phyloP scores from a whole-genome alignment of 352 stramenopile genomes.

The Phytophthora melonis region DNA sequence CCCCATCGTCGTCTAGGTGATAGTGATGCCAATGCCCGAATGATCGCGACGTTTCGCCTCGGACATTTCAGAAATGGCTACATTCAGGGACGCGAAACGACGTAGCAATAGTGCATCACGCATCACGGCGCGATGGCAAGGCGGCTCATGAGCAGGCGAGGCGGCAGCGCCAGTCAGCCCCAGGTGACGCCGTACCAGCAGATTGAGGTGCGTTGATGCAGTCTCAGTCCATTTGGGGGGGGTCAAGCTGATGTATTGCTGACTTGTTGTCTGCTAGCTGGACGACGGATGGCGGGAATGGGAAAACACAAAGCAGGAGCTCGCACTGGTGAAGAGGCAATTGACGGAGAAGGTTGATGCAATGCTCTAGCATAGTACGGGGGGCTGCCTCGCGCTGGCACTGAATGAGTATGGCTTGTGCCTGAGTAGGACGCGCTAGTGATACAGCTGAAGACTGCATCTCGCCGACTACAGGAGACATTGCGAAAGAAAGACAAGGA shows the following conservation, averaged over 20 bases:
- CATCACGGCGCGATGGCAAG: constrained; percentile 18
- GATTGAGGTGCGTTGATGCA: constrained; percentile 28
- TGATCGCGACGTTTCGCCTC: constrained; percentile 38
- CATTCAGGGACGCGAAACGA: constrained; percentile 31
- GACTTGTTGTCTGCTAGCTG: constrained; percentile 32
- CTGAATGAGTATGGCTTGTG: not conserved
- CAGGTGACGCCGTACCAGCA: constrained; percentile 40
- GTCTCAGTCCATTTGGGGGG: not conserved
- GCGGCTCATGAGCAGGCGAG: constrained; percentile 29
- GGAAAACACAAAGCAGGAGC: constrained; percentile 66
- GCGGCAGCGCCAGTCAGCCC: constrained; percentile 23
- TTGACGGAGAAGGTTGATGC: constrained; percentile 51
- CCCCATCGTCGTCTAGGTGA: constrained; percentile 46
- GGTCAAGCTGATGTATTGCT: not conserved
- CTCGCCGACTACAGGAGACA: constrained; percentile 63
- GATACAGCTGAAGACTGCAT: constrained; percentile 65
- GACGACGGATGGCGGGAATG: constrained; percentile 65
- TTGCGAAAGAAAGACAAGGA: constrained; percentile 78
- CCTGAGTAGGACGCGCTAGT: constrained; percentile 55
- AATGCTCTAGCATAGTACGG: not conserved
- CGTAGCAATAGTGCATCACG: constrained; percentile 1
- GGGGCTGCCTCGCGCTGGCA: no score
- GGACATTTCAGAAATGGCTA: constrained; percentile 9
- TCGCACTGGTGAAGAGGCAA: constrained; percentile 51
- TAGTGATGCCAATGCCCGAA: not conserved